phyloP scores from a whole-genome alignment of 192 early-diverging fungal species.

The Entomortierella lignicola region DNA sequence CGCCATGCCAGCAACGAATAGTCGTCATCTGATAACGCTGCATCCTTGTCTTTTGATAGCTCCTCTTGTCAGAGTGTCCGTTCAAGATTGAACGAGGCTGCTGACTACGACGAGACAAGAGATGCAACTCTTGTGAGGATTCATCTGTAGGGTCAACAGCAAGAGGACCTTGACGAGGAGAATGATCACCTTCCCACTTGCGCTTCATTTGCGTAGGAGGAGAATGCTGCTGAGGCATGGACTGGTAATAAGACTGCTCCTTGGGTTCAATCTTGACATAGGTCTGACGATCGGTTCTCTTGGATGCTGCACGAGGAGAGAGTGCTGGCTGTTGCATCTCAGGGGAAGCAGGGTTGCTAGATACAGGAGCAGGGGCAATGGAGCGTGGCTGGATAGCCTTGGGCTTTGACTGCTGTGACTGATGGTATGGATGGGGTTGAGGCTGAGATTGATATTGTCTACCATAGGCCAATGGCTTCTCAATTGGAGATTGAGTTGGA shows the following conservation, averaged over 20 bases:
- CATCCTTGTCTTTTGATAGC: conserved; percentile 32
- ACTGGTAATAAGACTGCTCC: conserved; percentile 18
- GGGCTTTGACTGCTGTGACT: conserved; percentile 8
- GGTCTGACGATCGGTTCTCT: conserved; percentile 11
- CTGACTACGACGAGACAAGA: conserved; percentile 39
- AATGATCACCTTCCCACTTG: conserved; percentile 51
- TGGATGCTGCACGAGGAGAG: conserved; percentile 22
- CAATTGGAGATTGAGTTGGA: conserved; percentile 24
- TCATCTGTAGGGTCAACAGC: conserved; percentile 11
- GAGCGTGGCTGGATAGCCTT: conserved; percentile 49
- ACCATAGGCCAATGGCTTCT: conserved; percentile 17
- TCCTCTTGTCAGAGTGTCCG: conserved; percentile 20
- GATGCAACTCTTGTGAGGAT: conserved; percentile 41
- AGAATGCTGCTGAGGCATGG: background rate
- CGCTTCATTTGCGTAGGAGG: conserved; percentile 15
- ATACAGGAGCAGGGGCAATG: conserved; percentile 44
- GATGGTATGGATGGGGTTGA: conserved; percentile 16
- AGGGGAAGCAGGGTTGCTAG: conserved; percentile 17
- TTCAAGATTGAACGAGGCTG: background rate
- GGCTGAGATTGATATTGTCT: conserved; percentile 4
- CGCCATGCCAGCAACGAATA: conserved; percentile 83
- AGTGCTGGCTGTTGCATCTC: conserved; percentile 5
- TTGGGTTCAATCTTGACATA: conserved; percentile 52
- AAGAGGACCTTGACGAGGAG: conserved; percentile 18
- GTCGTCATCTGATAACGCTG: conserved; percentile 68